Evolutionary conservation across 208 protist genomes (phyloP).

Genomic region (Leishmania guyanensis): DNA sequence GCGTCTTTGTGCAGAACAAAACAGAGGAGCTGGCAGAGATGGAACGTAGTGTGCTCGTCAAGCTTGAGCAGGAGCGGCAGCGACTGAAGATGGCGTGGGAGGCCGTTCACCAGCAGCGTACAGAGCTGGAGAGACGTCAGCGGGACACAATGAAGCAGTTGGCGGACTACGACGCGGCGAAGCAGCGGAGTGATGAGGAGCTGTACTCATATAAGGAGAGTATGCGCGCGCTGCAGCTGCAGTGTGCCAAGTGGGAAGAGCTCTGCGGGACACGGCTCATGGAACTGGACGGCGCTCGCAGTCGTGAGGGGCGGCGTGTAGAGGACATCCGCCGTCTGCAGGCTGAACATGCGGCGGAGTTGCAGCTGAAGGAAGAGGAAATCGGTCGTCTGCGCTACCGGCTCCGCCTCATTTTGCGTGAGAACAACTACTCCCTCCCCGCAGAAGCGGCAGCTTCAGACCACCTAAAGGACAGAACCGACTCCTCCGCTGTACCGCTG

Average conservation of each 20-base stretch:
- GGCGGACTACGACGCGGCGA: slow-evolving; percentile 45
- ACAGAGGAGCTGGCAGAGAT: slow-evolving; percentile 66
- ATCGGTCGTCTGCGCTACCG: slow-evolving; percentile 72
- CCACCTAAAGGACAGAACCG: background rate
- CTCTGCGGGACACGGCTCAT: slow-evolving; percentile 70
- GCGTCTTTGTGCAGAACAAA: slow-evolving; percentile 54
- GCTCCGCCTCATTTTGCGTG: slow-evolving; percentile 41
- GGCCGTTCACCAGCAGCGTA: slow-evolving; percentile 68
- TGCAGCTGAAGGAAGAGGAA: slow-evolving; percentile 83
- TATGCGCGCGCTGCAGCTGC: slow-evolving; percentile 46
- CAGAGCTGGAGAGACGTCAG: slow-evolving; percentile 58
- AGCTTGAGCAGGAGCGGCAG: slow-evolving; percentile 68
- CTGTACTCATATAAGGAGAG: slow-evolving; percentile 45
- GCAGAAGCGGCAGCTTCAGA: background rate
- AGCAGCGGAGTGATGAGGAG: slow-evolving; percentile 26
- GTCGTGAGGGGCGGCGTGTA: slow-evolving; percentile 65
- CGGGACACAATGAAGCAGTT: slow-evolving; percentile 42
- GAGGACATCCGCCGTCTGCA: slow-evolving; percentile 73
- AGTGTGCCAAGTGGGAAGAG: slow-evolving; percentile 76
- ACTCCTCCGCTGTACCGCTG: background rate
- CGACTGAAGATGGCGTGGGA: slow-evolving; percentile 60
- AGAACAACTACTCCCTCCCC: background rate
- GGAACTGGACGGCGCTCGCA: slow-evolving; percentile 66
- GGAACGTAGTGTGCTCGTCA: slow-evolving; percentile 51
- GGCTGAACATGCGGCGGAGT: slow-evolving; percentile 75